Evolutionary conservation across 2,329 filamentous ascomycete species (phyloP).

Genomic region (Epichloe festucae): DNA sequence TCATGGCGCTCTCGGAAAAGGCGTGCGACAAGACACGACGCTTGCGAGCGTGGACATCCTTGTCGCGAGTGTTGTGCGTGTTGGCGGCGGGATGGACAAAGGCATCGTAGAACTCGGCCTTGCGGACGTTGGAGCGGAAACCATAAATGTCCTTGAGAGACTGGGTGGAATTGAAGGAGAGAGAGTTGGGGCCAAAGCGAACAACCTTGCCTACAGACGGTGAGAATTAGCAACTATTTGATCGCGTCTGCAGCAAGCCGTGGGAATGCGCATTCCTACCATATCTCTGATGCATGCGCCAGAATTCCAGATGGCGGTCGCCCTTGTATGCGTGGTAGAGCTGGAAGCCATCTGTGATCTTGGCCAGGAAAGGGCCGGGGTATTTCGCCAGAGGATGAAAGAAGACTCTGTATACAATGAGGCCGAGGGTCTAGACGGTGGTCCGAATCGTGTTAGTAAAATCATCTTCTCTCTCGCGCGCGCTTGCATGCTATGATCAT

Average conservation of each 20-base stretch:
- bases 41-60: constrained; percentile 56
- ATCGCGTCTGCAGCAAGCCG: too few species aligned
- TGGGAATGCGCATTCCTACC: constrained; percentile 27
- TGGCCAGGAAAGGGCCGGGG: constrained; percentile 50
- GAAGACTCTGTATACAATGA: constrained; percentile 43
- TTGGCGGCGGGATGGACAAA: constrained; percentile 60
- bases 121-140: constrained; percentile 49
- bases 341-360: constrained; percentile 50
- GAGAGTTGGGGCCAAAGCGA: constrained; percentile 64
- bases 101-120: constrained; percentile 60
- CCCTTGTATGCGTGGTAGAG: constrained; percentile 65
- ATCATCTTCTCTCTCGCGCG: not conserved
- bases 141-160: constrained; percentile 57
- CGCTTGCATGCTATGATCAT: not conserved
- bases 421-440: constrained; percentile 20
- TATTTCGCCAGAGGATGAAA: constrained; percentile 54
- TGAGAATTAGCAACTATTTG: not conserved
- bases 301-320: constrained; percentile 61
- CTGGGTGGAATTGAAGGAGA: constrained; percentile 63
- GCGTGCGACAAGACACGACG: constrained; percentile 58
- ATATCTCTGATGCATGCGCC: constrained; percentile 57
- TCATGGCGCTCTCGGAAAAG: constrained; percentile 53
- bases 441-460: not conserved
- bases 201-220: constrained; percentile 41
- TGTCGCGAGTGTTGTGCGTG: constrained; percentile 61